Base-by-base conservation (phyloP, 192 early-diverging fungal species). In the Backusella parvicylindrica region DNA sequence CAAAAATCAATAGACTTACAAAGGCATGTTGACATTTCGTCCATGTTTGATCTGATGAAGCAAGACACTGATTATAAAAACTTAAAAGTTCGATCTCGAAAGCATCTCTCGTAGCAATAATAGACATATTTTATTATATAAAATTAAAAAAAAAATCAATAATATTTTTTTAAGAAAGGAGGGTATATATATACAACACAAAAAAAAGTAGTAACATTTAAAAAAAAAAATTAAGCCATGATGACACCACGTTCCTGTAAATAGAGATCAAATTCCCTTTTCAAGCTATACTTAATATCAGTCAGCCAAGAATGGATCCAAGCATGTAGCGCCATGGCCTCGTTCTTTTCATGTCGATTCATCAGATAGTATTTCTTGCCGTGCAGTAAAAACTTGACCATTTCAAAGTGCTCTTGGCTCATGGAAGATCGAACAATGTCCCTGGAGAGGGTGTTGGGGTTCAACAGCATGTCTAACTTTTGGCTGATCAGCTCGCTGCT, bases 201-300 rank as follows among this genome's bases (percentile, higher is more conserved):
- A 50, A 21, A n/a, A 53, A 53, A 53, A 26, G 6, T 3, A 47
- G 43, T 47, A 37, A 37, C 36, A 37, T 37, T 37, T 37, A 49
- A 6, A 49, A 49, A 49, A 36, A 33, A 67, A 67, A 67, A 11
- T 15, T 26, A 41, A 41, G 12, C 23, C 11, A 26, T 23, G 6
- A 47, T 26, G 1, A 30, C n/a, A 47, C 16, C 38, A 28, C 13
- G 23, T n/a, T 40, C 23, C 11, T 47, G 21, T 16, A 28, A 18
- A 60, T 60, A 60, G 23, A 60, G 23, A 41, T 70, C 40, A 30
- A 70, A 70, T 16, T 21, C 26, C 2, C 40, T 41, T 47, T 47
- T 70, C 37, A 70, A 41, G 47, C 35, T 70, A 47, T 16, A 70
- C 16, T 70, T 41, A 28, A 70, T 8, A 47, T 70, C 68, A 9